These are phyloP conservation scores for Dactylonectria macrodidyma DNA, from an alignment of 2,329 filamentous ascomycete species.

Conservation along the genomic window DNA sequence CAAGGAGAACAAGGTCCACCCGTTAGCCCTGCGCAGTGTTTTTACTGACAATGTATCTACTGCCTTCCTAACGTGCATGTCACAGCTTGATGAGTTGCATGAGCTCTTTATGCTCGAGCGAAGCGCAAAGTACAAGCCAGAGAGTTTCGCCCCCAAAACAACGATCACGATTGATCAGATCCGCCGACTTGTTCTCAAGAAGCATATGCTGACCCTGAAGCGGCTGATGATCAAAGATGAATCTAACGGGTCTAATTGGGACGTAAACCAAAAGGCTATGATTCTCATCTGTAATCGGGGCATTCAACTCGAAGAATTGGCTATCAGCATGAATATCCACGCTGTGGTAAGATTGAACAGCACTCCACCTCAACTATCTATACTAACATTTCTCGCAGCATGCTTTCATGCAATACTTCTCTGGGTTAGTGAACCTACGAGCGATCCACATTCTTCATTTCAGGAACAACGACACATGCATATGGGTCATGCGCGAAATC, in stretches of 20 bases:
- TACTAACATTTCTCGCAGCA: slow-evolving; percentile 59
- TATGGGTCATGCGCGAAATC: slow-evolving; percentile 70
- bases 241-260: slow-evolving; percentile 65
- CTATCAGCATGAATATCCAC: slow-evolving; percentile 67
- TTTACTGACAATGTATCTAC: slow-evolving; percentile 75
- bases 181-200: slow-evolving; percentile 68
- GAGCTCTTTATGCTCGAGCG: slow-evolving; percentile 74
- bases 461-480: slow-evolving; percentile 69
- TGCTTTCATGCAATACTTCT: slow-evolving; percentile 68
- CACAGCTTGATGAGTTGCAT: slow-evolving; percentile 67
- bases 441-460: slow-evolving; percentile 71
- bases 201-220: slow-evolving; percentile 68
- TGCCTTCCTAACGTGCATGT: slow-evolving; percentile 68
- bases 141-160: slow-evolving; percentile 67
- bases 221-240: slow-evolving; percentile 74
- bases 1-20: slow-evolving; percentile 66
- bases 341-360: slow-evolving; percentile 63
- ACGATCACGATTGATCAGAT: slow-evolving; percentile 71
- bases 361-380: not conserved
- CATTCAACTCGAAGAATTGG: slow-evolving; percentile 67
- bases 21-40: slow-evolving; percentile 70
- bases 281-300: slow-evolving; percentile 68
- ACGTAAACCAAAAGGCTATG: slow-evolving; percentile 68
- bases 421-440: slow-evolving; percentile 62
- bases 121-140: slow-evolving; percentile 64